Base-by-base conservation (phyloP, 148 eudicot species). In the Chenopodium quinoa region DNA sequence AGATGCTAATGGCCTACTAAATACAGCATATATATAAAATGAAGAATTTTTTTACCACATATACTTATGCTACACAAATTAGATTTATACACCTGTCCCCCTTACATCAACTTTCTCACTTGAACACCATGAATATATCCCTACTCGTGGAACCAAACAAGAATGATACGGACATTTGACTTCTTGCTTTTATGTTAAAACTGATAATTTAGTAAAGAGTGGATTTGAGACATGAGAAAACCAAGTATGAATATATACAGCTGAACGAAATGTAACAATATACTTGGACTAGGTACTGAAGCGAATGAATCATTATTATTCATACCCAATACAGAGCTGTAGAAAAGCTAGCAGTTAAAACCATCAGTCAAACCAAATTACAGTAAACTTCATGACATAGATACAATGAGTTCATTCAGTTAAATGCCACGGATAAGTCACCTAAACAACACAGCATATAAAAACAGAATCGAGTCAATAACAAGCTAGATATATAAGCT, bases 401-500 rank as follows among this genome's bases (percentile, higher is more conserved):
- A 44, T 22, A 27, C 73, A 71, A 60, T 56, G 66, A 19, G 37
- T 5, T 23, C 32, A 70, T 17, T 62, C 46, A 16, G 46, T 46
- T 40, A 11, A 4, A 27, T 2, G 20, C 46, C 13, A 67, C 68
- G 69, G 68, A 76, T 4, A 52, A 32, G n/a, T 17, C 56, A 68
- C 34, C 70, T 58, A 78, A 34, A 44, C 22, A 37, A 60, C 7
- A 79, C 22, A 67, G 54, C 37, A 7, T 0, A 11, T 14, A 32
- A 6, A 12, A 0, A n/a, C 10, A 65, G 31, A 29, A 70, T 32
- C 32, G 71, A 54, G 52, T 73, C 64, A 75, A 74, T 17, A 62
- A 69, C 27, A 71, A 47, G 1, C 71, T 71, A 56, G 34, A 47
- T 44, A 6, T 16, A 47, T 52, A 48, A 11, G 11, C 73, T 90